Base-by-base conservation (phyloP, 495 filamentous ascomycete species). In the Podospora appendiculata region DNA sequence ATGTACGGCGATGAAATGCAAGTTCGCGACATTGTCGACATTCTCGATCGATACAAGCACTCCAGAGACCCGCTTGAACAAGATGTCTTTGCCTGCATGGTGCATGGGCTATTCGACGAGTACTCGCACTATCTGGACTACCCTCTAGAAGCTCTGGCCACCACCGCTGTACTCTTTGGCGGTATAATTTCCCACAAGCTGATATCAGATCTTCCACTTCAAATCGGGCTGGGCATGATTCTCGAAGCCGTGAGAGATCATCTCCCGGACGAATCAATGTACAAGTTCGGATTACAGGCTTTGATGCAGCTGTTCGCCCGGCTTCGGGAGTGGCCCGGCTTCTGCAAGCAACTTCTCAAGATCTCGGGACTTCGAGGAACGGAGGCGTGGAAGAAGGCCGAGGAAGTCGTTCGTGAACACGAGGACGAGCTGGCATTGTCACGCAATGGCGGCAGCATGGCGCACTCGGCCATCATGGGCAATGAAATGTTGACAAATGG, bases 21-120 rank as follows among this genome's bases (percentile, higher is more conserved):
- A 38, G 82, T 95, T 46, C 78, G 86, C 32, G 79, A 87, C 51
- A 82, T 97, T 58, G 81, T 97, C 50, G 81, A 87, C 50, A 78
- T 86, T 44, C 83, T 99, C 57, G 81, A 87, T 55, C 74, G 77
- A 41, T 91, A 93, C 70, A 96, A 96, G 69, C 80, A 79, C 38
- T 97, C 94, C 0, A 78, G 80, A 19, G 86, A 93, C 48, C 81
- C 89, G 2, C 71, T 80, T 12, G 89, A 95, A 48, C 90, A 95
- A 64, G 93, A 99, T 60, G 75, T 95, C 4, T 99, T 97, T 64
- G 88, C 91, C 11, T 96, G 92, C 68, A 97, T 99, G 93, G 90
- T 99, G 33, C 92, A 96, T 58, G 93, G 93, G 0, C 76, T 99
- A 8, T 96, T 97, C 58, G 93, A 99, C 58, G 93, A 99, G 69